Percentiles rank a stretch among this genome's conserved stretches.
phyloP scores from a whole-genome alignment of 176 grass and related monocot species.

The Microstegium vimineum region DNA sequence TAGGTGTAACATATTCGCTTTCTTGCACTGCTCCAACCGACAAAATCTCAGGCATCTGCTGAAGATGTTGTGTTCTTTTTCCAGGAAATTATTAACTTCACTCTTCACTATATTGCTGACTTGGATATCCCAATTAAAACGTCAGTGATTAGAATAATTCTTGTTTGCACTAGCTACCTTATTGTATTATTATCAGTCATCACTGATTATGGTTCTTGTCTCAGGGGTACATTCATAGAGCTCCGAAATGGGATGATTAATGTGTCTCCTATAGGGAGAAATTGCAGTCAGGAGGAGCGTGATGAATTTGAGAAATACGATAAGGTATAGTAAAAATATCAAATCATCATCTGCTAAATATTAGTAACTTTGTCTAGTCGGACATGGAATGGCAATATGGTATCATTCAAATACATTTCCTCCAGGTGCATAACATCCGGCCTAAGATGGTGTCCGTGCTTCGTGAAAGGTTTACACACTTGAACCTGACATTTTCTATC shows the following conservation, averaged over 20 bases:
- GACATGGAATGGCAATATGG: background rate
- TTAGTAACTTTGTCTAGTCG: background rate
- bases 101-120: slow-evolving; percentile 88
- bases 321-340: slow-evolving; percentile 75
- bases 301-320: slow-evolving; percentile 89
- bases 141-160: slow-evolving; percentile 32
- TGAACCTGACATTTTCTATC: slow-evolving; percentile 88
- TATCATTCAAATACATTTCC: background rate
- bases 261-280: slow-evolving; percentile 84
- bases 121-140: slow-evolving; percentile 89
- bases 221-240: slow-evolving; percentile 88
- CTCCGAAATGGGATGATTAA: slow-evolving; percentile 89
- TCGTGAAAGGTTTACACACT: slow-evolving; percentile 74
- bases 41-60: background rate
- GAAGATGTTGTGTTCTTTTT: background rate
- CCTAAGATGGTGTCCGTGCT: slow-evolving; percentile 84
- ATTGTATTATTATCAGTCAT: background rate
- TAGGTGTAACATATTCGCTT: background rate
- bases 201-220: background rate
- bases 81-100: slow-evolving; percentile 94
- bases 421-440: slow-evolving; percentile 70
- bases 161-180: background rate
- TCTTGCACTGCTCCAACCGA: background rate
- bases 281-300: slow-evolving; percentile 82
- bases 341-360: background rate